Evolutionary conservation across 768 basidiomycete genomes (phyloP).

Genomic region (Xerocomellus intermedius): DNA sequence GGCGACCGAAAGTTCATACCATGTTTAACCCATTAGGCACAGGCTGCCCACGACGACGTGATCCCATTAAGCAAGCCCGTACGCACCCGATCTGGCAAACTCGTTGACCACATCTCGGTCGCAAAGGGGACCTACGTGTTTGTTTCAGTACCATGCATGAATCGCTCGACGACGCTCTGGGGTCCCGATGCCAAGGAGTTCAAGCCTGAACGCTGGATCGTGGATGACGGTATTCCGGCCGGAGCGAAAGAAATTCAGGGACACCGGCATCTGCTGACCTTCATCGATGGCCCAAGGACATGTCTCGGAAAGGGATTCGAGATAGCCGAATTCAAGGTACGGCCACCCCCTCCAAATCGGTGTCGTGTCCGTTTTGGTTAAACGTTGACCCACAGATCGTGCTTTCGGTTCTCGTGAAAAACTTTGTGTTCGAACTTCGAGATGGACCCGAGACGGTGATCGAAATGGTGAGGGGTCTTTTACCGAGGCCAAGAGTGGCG

Average conservation of each 20-base stretch:
- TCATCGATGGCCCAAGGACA: slow-evolving; percentile 50
- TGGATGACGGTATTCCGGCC: slow-evolving; percentile 25
- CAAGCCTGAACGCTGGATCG: slow-evolving; percentile 64
- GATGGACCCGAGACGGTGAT: slow-evolving; percentile 19
- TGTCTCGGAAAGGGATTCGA: slow-evolving; percentile 26
- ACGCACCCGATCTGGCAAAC: slow-evolving; percentile 39
- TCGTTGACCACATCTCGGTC: slow-evolving; percentile 41
- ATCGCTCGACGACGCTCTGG: slow-evolving; percentile 57
- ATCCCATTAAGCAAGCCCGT: slow-evolving; percentile 57
- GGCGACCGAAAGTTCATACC: not conserved
- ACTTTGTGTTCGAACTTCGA: slow-evolving; percentile 22
- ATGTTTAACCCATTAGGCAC: slow-evolving; percentile 6
- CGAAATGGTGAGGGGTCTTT: slow-evolving; percentile 12
- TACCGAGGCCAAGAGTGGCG: slow-evolving; percentile 19
- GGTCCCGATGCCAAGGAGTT: slow-evolving; percentile 58
- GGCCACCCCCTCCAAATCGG: not conserved
- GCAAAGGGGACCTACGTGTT: slow-evolving; percentile 46
- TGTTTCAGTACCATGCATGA: slow-evolving; percentile 45
- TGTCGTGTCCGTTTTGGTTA: too few relatives aligned
- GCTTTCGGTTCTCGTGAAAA: slow-evolving; percentile 42
- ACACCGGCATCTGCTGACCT: slow-evolving; percentile 49
- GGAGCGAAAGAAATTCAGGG: slow-evolving; percentile 46
- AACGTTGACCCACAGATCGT: slow-evolving; percentile 32
- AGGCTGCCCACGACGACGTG: slow-evolving; percentile 53
- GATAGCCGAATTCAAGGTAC: slow-evolving; percentile 28